phyloP scores from a whole-genome alignment of 306 rosid genomes.

The Malus asiatica region DNA sequence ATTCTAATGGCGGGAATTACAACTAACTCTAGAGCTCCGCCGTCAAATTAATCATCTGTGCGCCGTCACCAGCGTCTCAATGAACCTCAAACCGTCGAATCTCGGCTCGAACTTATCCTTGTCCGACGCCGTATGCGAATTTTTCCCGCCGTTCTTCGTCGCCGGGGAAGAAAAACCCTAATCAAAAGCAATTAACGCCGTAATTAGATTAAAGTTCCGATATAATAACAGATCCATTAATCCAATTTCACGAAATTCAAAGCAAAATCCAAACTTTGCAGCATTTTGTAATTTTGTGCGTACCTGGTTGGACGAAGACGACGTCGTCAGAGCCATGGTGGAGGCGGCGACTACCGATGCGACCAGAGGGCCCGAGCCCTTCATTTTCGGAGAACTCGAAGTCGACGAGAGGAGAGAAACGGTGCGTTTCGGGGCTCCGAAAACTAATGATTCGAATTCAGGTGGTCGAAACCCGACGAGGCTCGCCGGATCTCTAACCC shows the following conservation, averaged over 20 bases:
- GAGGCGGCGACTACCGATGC: conserved; percentile 51
- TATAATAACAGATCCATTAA: not conserved
- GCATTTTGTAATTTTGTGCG: not conserved
- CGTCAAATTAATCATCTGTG: conserved; percentile 43
- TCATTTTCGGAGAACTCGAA: conserved; percentile 15
- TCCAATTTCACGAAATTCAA: not conserved
- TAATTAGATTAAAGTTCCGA: not conserved
- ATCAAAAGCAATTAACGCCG: not conserved
- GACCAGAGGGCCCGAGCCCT: conserved; percentile 38
- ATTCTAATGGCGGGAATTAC: not conserved
- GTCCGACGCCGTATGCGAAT: conserved; percentile 6
- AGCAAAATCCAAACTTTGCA: not conserved
- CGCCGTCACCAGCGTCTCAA: conserved; percentile 86
- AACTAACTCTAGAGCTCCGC: not conserved
- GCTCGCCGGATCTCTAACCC: conserved; percentile 36
- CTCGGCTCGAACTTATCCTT: conserved; percentile 75
- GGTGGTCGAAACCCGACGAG: conserved; percentile 34
- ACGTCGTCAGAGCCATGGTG: conserved; percentile 34
- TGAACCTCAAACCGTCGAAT: conserved; percentile 88
- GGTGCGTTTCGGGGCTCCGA: not conserved
- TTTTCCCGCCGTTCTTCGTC: not conserved
- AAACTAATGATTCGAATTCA: not conserved
- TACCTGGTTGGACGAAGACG: conserved; percentile 26
- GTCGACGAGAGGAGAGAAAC: not conserved
- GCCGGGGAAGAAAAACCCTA: conserved; percentile 19